Percentiles rank a stretch among this genome's conserved stretches.
Conservation (phyloP, 2,329 filamentous ascomycete genomes). For the Lasiodiplodia sp. region DNA sequence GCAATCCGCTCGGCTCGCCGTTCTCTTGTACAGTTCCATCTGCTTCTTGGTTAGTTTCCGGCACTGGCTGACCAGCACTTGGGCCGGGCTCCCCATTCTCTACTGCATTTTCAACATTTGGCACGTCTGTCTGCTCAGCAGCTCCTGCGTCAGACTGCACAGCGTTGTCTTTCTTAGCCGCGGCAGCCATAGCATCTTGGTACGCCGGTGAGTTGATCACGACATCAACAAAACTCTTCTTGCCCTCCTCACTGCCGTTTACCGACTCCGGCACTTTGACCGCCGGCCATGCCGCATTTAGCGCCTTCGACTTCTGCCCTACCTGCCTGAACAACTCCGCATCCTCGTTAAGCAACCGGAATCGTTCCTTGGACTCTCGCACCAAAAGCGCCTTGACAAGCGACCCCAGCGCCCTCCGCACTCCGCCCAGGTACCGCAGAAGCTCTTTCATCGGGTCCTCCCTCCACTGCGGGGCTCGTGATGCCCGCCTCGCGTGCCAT, state of each 20-base stretch:
- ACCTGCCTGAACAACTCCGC: slow-evolving; percentile 38
- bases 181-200: neutral
- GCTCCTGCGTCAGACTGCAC: neutral
- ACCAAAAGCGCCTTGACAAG: slow-evolving; percentile 43
- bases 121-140: neutral
- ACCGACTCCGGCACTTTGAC: slow-evolving; percentile 38
- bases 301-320: slow-evolving; percentile 30
- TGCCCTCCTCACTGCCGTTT: slow-evolving; percentile 33
- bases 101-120: neutral
- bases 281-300: slow-evolving; percentile 38
- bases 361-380: slow-evolving; percentile 32
- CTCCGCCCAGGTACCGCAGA: slow-evolving; percentile 42
- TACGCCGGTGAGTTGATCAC: slow-evolving; percentile 38
- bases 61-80: neutral
- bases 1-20: neutral
- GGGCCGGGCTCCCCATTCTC: neutral
- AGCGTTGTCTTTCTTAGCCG: neutral
- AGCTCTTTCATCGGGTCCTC: slow-evolving; percentile 45
- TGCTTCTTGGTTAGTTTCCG: neutral
- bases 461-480: slow-evolving; percentile 40
- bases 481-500: slow-evolving; percentile 25
- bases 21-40: neutral
- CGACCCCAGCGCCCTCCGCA: slow-evolving; percentile 41
- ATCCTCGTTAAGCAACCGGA: slow-evolving; percentile 29
- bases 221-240: slow-evolving; percentile 43